Evolutionary conservation across 139 green algal species (phyloP).

Genomic region (Zygnema circumcarinatum): DNA sequence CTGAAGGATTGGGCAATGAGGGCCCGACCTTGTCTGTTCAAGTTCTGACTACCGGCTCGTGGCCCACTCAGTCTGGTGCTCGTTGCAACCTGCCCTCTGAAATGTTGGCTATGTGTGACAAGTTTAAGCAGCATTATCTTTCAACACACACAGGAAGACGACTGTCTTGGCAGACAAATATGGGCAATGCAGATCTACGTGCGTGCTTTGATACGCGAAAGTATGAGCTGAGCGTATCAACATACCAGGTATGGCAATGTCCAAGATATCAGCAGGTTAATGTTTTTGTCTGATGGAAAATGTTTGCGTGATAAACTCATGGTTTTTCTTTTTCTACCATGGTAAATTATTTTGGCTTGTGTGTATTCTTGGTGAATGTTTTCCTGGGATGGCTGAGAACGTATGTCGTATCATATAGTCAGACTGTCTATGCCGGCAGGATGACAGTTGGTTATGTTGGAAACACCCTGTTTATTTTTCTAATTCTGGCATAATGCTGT

Average conservation of each 20-base stretch:
- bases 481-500: too few relatives aligned
- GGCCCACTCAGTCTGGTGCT: conserved; percentile 78
- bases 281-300: background rate
- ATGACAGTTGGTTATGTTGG: too few relatives aligned
- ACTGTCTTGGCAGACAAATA: conserved; percentile 94
- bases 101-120: conserved; percentile 75
- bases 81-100: conserved; percentile 87
- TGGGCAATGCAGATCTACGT: conserved; percentile 90
- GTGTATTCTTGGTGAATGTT: background rate
- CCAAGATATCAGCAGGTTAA: too few relatives aligned
- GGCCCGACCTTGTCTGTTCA: conserved; percentile 40
- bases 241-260: conserved; percentile 74
- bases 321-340: background rate
- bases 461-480: too few relatives aligned
- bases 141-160: conserved; percentile 77
- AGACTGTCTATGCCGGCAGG: too few relatives aligned
- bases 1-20: conserved; percentile 12
- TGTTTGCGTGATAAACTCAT: conserved; percentile 68
- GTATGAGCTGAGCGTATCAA: conserved; percentile 91
- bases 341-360: background rate
- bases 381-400: too few relatives aligned
- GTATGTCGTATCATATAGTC: too few relatives aligned
- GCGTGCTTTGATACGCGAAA: conserved; percentile 70
- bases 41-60: conserved; percentile 95
- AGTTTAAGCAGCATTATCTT: conserved; percentile 89